phyloP scores from a whole-genome alignment of 1,284 basidiomycete species.

The Pseudozyma tsukubaensis region DNA sequence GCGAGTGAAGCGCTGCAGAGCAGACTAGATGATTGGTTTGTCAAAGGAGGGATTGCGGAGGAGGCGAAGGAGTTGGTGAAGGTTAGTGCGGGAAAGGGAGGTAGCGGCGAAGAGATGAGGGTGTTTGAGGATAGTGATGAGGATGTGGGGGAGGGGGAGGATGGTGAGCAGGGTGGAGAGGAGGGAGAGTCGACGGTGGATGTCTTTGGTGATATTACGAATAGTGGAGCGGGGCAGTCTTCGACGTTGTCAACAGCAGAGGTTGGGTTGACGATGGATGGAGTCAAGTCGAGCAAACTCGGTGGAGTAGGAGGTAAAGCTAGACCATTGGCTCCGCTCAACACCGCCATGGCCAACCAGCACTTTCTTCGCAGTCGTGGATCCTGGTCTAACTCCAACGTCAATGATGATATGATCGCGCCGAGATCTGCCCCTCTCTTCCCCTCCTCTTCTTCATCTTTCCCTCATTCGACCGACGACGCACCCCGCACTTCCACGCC shows the following conservation, averaged over 20 bases:
- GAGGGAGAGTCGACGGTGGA: slow-evolving; percentile 9
- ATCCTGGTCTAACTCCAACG: not conserved
- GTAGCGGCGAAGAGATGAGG: not conserved
- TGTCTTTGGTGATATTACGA: slow-evolving; percentile 1
- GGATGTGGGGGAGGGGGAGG: not conserved
- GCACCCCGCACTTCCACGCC: slow-evolving; percentile 23
- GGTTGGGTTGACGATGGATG: too few species aligned
- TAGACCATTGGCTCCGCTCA: slow-evolving; percentile 35
- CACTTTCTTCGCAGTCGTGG: slow-evolving; percentile 26
- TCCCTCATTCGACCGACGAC: slow-evolving; percentile 4
- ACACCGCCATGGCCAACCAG: slow-evolving; percentile 47
- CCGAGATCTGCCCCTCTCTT: slow-evolving; percentile 53
- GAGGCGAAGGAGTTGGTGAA: slow-evolving; percentile 58
- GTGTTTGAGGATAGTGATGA: slow-evolving; percentile 27
- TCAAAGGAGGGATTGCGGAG: slow-evolving; percentile 58
- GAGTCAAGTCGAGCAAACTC: too few species aligned
- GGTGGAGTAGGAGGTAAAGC: not conserved
- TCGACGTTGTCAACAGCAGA: too few species aligned
- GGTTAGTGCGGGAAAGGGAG: slow-evolving; percentile 3
- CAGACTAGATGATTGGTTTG: slow-evolving; percentile 63
- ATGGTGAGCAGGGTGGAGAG: too few species aligned
- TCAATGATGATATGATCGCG: slow-evolving; percentile 2
- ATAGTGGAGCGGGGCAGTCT: too few species aligned
- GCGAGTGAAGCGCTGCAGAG: slow-evolving; percentile 70
- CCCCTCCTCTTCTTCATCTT: slow-evolving; percentile 7